These are phyloP conservation scores for Sclerotinia trifoliorum DNA, from an alignment of 2,329 filamentous ascomycete species.

Conservation along the genomic window DNA sequence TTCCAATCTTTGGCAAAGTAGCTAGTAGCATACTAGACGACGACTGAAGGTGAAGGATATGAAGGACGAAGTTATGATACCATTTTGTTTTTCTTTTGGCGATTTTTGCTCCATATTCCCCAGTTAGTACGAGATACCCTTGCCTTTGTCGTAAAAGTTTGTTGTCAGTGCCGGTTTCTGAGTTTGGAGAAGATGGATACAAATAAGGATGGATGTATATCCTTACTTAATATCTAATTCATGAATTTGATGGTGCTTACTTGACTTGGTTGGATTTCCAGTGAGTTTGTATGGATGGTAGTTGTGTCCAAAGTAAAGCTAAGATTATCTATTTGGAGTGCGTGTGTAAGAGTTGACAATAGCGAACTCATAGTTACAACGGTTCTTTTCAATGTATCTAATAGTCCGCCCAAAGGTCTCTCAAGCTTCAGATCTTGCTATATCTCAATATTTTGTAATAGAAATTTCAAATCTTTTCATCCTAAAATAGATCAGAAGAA, in stretches of 20 bases:
- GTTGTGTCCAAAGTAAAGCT: not conserved
- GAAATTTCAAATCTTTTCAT: no score
- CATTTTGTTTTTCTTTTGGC: not conserved
- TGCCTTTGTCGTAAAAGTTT: conserved; percentile 9
- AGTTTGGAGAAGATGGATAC: not conserved
- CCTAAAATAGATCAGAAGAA: not conserved
- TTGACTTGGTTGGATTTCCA: not conserved
- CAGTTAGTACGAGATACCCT: conserved; percentile 15
- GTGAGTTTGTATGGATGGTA: not conserved
- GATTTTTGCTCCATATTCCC: conserved; percentile 5
- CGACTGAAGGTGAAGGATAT: conserved; percentile 48
- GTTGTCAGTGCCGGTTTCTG: not conserved
- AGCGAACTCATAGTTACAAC: no score
- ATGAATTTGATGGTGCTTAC: not conserved
- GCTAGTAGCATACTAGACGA: conserved; percentile 90
- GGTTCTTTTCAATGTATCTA: no score
- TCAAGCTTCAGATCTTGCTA: no score
- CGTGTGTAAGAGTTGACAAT: no score
- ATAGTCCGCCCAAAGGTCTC: no score
- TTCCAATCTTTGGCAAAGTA: conserved; percentile 80
- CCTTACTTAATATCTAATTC: conserved; percentile 4
- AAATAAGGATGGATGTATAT: not conserved
- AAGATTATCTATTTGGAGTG: not conserved
- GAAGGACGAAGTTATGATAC: not conserved
- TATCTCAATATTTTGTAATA: no score